phyloP scores from a whole-genome alignment of 208 protist genomes.

The Borovskyia barvae region DNA sequence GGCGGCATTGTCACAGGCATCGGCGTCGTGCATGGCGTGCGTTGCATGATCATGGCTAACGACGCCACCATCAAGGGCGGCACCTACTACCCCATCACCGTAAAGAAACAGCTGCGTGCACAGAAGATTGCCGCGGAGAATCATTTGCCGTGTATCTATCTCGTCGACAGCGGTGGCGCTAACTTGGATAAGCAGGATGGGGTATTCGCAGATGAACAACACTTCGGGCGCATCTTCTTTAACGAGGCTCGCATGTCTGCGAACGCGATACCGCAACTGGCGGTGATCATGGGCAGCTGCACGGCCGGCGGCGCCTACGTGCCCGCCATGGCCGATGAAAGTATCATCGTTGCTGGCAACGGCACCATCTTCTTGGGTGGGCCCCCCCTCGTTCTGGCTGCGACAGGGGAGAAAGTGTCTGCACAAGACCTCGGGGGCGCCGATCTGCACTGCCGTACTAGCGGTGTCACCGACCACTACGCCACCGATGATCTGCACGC shows the following conservation, averaged over 20 bases:
- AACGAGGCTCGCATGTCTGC: constrained; percentile 97
- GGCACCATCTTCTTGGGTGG: constrained; percentile 97
- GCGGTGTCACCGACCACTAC: constrained; percentile 93
- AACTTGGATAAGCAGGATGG: constrained; percentile 93
- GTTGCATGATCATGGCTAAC: constrained; percentile 97
- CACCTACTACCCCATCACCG: constrained; percentile 97
- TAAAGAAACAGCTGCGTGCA: constrained; percentile 97
- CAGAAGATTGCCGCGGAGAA: constrained; percentile 96
- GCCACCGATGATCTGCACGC: constrained; percentile 92
- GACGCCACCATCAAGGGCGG: constrained; percentile 98
- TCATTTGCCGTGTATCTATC: constrained; percentile 95
- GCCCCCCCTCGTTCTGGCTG: constrained; percentile 93
- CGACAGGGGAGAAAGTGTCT: constrained; percentile 92
- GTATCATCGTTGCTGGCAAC: constrained; percentile 91
- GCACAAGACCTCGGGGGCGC: constrained; percentile 95
- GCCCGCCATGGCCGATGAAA: constrained; percentile 95
- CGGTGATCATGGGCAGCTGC: constrained; percentile 97
- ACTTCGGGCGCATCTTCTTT: constrained; percentile 98
- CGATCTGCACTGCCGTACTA: constrained; percentile 89
- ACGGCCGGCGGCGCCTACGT: constrained; percentile 97
- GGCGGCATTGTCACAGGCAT: constrained; percentile 96
- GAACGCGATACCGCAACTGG: constrained; percentile 93
- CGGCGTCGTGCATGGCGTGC: constrained; percentile 67
- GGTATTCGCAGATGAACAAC: constrained; percentile 95
- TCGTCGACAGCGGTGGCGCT: constrained; percentile 96